A percentile compares a stretch with the other conserved stretches of the same genome.
Evolutionary conservation across 2,329 filamentous ascomycete species (phyloP).

Genomic region (Didymella sp.): DNA sequence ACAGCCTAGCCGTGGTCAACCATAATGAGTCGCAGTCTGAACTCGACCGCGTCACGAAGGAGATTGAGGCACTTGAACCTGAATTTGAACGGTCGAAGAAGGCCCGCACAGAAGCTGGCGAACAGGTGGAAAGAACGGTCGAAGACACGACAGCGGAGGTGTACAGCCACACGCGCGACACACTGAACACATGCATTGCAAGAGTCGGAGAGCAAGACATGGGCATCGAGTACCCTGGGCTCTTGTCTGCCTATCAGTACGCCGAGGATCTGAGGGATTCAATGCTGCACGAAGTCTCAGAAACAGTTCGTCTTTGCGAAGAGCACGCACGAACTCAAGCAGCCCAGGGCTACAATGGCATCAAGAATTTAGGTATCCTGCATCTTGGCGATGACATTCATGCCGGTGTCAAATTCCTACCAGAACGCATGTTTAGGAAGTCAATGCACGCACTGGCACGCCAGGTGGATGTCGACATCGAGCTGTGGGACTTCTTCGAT

Average conservation of each 20-base stretch:
- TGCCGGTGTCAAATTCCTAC: slow-evolving; percentile 82
- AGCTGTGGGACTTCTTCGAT: slow-evolving; percentile 94
- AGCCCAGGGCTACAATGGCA: slow-evolving; percentile 79
- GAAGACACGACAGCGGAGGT: slow-evolving; percentile 86
- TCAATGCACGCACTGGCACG: slow-evolving; percentile 81
- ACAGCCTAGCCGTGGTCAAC: slow-evolving; percentile 84
- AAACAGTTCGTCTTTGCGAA: slow-evolving; percentile 80
- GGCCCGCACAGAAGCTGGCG: slow-evolving; percentile 78
- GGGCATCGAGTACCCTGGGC: slow-evolving; percentile 83
- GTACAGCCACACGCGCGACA: slow-evolving; percentile 80
- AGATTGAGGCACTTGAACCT: slow-evolving; percentile 83
- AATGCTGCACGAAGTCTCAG: slow-evolving; percentile 87
- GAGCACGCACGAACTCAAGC: slow-evolving; percentile 82
- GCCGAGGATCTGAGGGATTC: slow-evolving; percentile 91
- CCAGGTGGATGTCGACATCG: slow-evolving; percentile 85
- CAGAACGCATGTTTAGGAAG: slow-evolving; percentile 92
- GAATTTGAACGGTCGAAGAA: slow-evolving; percentile 83
- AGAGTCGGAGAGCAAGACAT: slow-evolving; percentile 79
- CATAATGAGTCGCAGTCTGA: slow-evolving; percentile 85
- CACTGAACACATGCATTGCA: slow-evolving; percentile 76
- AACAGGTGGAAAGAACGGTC: slow-evolving; percentile 80
- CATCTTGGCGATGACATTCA: slow-evolving; percentile 86
- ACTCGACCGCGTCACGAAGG: slow-evolving; percentile 79
- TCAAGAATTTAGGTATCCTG: slow-evolving; percentile 85
- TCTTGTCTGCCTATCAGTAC: slow-evolving; percentile 86